Conservation (phyloP, 225 moss, liverwort and hornwort genomes). For the Ulota crispa region DNA sequence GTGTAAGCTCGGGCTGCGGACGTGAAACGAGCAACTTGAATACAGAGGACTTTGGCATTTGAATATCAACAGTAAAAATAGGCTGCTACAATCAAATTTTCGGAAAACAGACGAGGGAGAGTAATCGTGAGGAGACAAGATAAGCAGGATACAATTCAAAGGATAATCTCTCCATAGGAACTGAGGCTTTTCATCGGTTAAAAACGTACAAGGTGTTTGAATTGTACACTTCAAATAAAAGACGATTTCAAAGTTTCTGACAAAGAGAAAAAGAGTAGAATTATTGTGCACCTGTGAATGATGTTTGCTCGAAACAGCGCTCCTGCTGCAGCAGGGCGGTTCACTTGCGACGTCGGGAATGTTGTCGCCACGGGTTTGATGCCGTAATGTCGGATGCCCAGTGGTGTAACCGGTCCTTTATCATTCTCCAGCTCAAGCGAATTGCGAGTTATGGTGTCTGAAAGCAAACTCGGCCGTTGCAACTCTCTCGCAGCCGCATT, state of each 20-base stretch:
- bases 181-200: neutral
- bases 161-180: neutral
- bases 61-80: neutral
- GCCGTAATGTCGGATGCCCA: conserved; percentile 26
- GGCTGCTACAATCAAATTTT: too few relatives aligned
- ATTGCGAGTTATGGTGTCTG: neutral
- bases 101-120: neutral
- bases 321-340: conserved; percentile 11
- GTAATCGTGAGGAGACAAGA: too few relatives aligned
- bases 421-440: conserved; percentile 27
- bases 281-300: conserved; percentile 32
- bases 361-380: conserved; percentile 2
- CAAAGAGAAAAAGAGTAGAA: neutral
- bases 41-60: neutral
- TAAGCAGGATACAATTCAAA: neutral
- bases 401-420: neutral
- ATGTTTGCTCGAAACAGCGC: conserved; percentile 19
- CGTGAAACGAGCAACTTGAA: neutral
- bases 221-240: neutral
- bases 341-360: neutral
- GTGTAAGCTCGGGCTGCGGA: neutral
- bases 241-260: neutral
- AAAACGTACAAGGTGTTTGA: neutral
- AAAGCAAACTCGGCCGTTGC: conserved; percentile 10
- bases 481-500: conserved; percentile 31